Percentiles rank a stretch among this genome's conserved stretches.
Evolutionary conservation across 2,329 filamentous ascomycete genomes (phyloP).

Genomic region (Phialemonium atrogriseum): DNA sequence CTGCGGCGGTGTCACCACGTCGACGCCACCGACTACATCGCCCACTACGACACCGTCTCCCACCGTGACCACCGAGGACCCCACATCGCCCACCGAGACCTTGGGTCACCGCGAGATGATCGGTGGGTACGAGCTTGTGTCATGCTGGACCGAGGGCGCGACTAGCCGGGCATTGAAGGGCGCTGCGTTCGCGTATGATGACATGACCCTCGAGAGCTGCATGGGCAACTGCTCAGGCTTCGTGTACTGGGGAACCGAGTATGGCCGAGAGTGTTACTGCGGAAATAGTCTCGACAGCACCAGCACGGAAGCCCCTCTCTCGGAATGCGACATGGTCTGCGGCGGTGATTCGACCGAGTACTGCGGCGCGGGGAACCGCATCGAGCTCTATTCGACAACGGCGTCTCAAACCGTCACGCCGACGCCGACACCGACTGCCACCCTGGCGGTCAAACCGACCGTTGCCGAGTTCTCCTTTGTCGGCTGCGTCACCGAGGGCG

Average conservation of each 20-base stretch:
- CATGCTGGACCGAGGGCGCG: constrained; percentile 39
- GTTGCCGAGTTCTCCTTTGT: constrained; percentile 26
- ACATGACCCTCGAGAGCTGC: constrained; percentile 42
- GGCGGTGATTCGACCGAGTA: constrained; percentile 25
- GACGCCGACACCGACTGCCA: constrained; percentile 22
- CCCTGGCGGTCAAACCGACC: constrained; percentile 22
- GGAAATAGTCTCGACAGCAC: constrained; percentile 30
- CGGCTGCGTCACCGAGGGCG: constrained; percentile 30
- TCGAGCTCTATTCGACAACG: constrained; percentile 20
- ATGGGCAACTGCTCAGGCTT: constrained; percentile 36
- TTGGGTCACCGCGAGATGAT: constrained; percentile 28
- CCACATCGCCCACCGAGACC: constrained; percentile 14
- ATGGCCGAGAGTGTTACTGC: constrained; percentile 44
- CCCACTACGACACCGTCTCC: constrained; percentile 4
- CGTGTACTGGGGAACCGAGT: constrained; percentile 42
- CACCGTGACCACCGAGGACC: constrained; percentile 9
- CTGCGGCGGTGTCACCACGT: constrained; percentile 16
- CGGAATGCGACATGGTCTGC: constrained; percentile 28
- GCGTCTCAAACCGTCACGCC: constrained; percentile 21
- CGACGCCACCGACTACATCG: constrained; percentile 7
- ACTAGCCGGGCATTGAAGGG: constrained; percentile 33
- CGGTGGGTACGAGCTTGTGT: constrained; percentile 34
- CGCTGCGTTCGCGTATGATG: constrained; percentile 32
- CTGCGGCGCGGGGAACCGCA: constrained; percentile 27
- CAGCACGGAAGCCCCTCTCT: constrained; percentile 21